phyloP scores from a whole-genome alignment of 2,329 filamentous ascomycete species.

The Neonectria punicea region DNA sequence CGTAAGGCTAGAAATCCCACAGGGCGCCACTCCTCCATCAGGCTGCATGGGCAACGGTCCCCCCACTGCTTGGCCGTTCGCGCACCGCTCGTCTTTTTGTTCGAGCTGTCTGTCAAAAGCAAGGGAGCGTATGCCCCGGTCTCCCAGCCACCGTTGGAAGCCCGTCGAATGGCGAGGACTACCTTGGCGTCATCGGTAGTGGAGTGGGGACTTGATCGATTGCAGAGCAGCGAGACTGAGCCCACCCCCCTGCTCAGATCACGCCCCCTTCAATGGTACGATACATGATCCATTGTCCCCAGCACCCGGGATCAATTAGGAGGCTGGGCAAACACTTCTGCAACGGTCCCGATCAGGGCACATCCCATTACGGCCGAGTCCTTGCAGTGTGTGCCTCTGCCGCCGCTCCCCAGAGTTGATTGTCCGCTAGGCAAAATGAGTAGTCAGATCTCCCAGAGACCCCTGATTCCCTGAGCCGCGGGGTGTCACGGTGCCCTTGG shows the following conservation, averaged over 20 bases:
- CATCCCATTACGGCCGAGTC: neutral
- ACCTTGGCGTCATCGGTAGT: neutral
- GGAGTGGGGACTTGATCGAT: neutral
- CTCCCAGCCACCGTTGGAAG: neutral
- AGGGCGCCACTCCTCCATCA: neutral
- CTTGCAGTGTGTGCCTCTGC: neutral
- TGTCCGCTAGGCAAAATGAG: neutral
- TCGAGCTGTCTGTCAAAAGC: neutral
- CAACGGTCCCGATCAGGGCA: neutral
- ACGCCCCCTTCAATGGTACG: neutral
- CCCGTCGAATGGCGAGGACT: neutral
- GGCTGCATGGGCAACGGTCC: neutral
- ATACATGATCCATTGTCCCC: neutral
- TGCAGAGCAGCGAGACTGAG: too few relatives aligned
- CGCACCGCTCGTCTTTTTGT: neutral
- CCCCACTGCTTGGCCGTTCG: neutral
- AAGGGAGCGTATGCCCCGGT: neutral
- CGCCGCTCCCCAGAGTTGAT: neutral
- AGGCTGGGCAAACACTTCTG: neutral
- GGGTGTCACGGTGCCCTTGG: neutral
- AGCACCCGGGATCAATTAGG: neutral
- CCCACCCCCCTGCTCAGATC: neutral
- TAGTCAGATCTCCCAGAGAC: neutral
- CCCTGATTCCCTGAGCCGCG: neutral
- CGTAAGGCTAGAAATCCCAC: neutral